Conservation (phyloP, 208 protist genomes). For the Wallacemonas sp. region DNA sequence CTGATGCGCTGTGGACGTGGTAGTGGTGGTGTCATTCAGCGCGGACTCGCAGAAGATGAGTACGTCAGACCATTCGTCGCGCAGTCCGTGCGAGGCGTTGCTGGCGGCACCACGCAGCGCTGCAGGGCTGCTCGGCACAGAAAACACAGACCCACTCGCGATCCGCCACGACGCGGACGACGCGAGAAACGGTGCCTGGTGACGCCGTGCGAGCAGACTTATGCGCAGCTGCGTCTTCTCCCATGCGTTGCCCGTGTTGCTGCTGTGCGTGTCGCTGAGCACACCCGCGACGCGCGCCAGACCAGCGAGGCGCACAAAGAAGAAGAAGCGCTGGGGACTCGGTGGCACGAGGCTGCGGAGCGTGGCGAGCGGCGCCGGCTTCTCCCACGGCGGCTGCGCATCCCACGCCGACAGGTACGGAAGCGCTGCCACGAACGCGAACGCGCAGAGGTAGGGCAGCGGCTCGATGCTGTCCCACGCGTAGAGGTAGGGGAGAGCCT, state of each 20-base stretch:
- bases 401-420: conserved; percentile 16
- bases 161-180: conserved; percentile 10
- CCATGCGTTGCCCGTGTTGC: background rate
- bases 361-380: background rate
- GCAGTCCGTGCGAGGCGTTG: background rate
- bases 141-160: conserved; percentile 21
- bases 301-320: conserved; percentile 11
- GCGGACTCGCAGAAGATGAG: conserved; percentile 21
- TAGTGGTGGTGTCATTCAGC: background rate
- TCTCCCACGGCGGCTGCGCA: conserved; percentile 9
- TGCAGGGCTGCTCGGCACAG: conserved; percentile 19
- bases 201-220: background rate
- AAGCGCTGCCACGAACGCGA: background rate
- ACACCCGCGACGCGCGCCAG: conserved; percentile 1
- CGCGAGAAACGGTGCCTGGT: background rate
- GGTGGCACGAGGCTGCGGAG: background rate
- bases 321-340: conserved; percentile 1
- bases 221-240: background rate
- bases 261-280: background rate
- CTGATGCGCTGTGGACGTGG: too few species aligned
- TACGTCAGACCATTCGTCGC: conserved; percentile 38
- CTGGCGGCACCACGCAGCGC: conserved; percentile 1
- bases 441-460: conserved; percentile 1
- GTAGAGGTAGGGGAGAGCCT: background rate
- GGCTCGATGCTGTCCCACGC: background rate